These are phyloP conservation scores for Plenodomus tracheiphilus DNA, from an alignment of 2,329 filamentous ascomycete genomes.

Conservation along the genomic window DNA sequence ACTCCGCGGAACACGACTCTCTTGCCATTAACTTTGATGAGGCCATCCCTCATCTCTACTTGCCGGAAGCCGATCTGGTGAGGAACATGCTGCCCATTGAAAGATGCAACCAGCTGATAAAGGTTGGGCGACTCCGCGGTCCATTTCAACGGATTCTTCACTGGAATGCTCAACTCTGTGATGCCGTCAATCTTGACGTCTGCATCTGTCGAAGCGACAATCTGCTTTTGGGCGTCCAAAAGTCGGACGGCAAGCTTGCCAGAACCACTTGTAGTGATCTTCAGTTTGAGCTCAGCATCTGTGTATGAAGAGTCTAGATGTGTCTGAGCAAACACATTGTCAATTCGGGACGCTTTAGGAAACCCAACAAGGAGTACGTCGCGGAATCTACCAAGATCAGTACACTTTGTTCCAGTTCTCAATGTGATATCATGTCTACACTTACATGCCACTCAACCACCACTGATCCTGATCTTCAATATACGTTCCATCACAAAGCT, in stretches of 20 bases:
- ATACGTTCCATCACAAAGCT: slow-evolving; percentile 70
- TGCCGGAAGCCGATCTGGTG: slow-evolving; percentile 59
- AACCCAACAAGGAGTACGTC: slow-evolving; percentile 67
- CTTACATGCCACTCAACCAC: slow-evolving; percentile 62
- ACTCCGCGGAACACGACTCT: slow-evolving; percentile 65
- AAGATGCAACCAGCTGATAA: slow-evolving; percentile 58
- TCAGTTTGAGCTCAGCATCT: slow-evolving; percentile 56
- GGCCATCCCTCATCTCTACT: slow-evolving; percentile 63
- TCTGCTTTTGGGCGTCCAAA: slow-evolving; percentile 46
- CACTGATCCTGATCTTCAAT: slow-evolving; percentile 72
- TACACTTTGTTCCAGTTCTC: not conserved
- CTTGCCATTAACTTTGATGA: slow-evolving; percentile 66
- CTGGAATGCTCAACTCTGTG: slow-evolving; percentile 44
- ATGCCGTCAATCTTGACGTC: slow-evolving; percentile 15
- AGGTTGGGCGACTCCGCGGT: slow-evolving; percentile 68
- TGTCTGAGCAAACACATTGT: slow-evolving; percentile 62
- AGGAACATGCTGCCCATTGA: slow-evolving; percentile 55
- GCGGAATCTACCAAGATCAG: slow-evolving; percentile 59
- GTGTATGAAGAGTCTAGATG: slow-evolving; percentile 57
- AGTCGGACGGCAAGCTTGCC: slow-evolving; percentile 51
- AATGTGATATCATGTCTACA: not conserved
- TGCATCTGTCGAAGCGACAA: slow-evolving; percentile 13
- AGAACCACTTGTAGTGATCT: slow-evolving; percentile 48
- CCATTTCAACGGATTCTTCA: slow-evolving; percentile 65
- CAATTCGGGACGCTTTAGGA: slow-evolving; percentile 54